Percentiles rank a stretch among this genome's conserved stretches.
These are phyloP conservation scores for Chytriomyces sp. DNA, from an alignment of 192 early-diverging fungal species.

Conservation along the genomic window DNA sequence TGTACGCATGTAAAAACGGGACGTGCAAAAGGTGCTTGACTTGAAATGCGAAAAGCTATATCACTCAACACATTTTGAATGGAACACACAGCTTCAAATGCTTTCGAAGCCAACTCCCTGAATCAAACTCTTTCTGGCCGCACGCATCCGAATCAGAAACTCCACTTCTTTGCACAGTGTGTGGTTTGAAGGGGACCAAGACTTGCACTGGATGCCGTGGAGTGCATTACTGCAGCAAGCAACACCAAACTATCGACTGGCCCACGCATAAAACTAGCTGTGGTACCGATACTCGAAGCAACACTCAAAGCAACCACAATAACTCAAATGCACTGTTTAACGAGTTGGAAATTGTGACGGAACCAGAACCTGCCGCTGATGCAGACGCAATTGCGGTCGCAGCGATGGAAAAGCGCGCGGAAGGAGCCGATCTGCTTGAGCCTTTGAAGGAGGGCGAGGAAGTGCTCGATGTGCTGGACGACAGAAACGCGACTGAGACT, in stretches of 20 bases:
- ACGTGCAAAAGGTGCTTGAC: conserved; percentile 62
- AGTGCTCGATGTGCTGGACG: conserved; percentile 53
- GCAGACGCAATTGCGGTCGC: conserved; percentile 28
- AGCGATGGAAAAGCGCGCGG: conserved; percentile 37
- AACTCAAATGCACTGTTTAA: conserved; percentile 41
- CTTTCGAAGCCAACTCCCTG: conserved; percentile 75
- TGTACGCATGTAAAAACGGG: conserved; percentile 92
- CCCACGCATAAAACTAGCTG: conserved; percentile 63
- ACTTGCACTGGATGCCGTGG: conserved; percentile 77
- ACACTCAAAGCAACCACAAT: background rate
- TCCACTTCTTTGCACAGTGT: conserved; percentile 40
- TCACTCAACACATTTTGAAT: background rate
- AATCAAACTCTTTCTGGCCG: conserved; percentile 69
- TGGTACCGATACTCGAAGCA: conserved; percentile 6
- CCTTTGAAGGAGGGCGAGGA: conserved; percentile 44
- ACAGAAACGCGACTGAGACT: conserved; percentile 59
- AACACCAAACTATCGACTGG: conserved; percentile 89
- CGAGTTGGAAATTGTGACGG: conserved; percentile 57
- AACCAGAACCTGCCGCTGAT: conserved; percentile 57
- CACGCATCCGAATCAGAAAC: background rate
- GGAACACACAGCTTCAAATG: conserved; percentile 74
- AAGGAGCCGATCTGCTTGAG: background rate
- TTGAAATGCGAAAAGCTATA: background rate
- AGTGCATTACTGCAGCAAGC: conserved; percentile 79
- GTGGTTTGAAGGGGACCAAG: conserved; percentile 56